Evolutionary conservation across 768 basidiomycete species (phyloP).

Genomic region (Amanita pallidorosea): DNA sequence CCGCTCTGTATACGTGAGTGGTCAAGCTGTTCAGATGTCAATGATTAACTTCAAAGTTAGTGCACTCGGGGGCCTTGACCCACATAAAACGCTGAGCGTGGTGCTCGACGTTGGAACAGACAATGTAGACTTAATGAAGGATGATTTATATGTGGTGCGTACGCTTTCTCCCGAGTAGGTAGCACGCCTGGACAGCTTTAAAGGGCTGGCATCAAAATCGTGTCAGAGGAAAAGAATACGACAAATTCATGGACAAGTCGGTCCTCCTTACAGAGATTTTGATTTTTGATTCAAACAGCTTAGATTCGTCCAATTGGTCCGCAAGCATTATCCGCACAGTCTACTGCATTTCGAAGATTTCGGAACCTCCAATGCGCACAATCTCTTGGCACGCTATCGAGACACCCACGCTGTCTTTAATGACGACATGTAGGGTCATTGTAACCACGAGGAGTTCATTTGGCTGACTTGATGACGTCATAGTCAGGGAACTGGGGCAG

Average conservation of each 20-base stretch:
- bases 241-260: too few relatives aligned
- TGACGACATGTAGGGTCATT: background rate
- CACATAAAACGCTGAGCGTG: too few relatives aligned
- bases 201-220: background rate
- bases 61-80: background rate
- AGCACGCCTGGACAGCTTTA: too few relatives aligned
- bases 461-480: background rate
- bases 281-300: too few relatives aligned
- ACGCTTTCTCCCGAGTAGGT: too few relatives aligned
- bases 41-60: too few relatives aligned
- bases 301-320: conserved; percentile 68
- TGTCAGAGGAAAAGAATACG: background rate
- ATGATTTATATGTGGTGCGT: too few relatives aligned
- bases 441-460: background rate
- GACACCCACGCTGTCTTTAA: conserved; percentile 34
- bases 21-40: too few relatives aligned
- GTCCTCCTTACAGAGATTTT: too few relatives aligned
- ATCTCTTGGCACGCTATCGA: conserved; percentile 51
- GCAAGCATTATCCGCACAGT: conserved; percentile 54
- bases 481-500: background rate
- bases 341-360: conserved; percentile 84
- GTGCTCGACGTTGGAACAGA: too few relatives aligned
- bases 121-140: too few relatives aligned
- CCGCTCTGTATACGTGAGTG: background rate
- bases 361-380: conserved; percentile 66